Percentiles rank a stretch among this genome's conserved stretches.
Evolutionary conservation across 306 rosid species (phyloP).

Genomic region (Chamaecrista fasciculata): DNA sequence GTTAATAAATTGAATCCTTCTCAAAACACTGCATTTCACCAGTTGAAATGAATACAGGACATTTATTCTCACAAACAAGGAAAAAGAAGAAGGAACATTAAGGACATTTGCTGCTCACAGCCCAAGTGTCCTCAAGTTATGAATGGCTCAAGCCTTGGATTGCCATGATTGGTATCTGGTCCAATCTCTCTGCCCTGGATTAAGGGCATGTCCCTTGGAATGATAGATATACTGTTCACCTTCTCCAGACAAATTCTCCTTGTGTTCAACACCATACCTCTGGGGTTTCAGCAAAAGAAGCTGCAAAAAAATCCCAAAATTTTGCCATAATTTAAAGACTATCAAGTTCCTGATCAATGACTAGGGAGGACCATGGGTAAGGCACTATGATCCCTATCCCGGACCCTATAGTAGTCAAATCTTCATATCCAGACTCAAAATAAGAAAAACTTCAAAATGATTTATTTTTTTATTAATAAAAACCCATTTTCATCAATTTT

Average conservation of each 20-base stretch:
- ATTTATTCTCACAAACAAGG: conserved; percentile 17
- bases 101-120: conserved; percentile 21
- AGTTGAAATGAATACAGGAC: conserved; percentile 20
- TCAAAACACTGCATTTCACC: conserved; percentile 13
- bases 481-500: too few species aligned
- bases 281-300: conserved; percentile 83
- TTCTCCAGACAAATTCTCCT: conserved; percentile 84
- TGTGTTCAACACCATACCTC: conserved; percentile 84
- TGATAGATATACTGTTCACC: conserved; percentile 87
- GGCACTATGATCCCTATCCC: too few species aligned
- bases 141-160: conserved; percentile 50
- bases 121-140: background rate
- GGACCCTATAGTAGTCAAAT: too few species aligned
- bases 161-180: conserved; percentile 93
- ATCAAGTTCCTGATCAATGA: conserved; percentile 1
- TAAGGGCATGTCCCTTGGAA: conserved; percentile 93
- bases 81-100: conserved; percentile 1
- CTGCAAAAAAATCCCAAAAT: conserved; percentile 50
- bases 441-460: too few species aligned
- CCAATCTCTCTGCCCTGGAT: conserved; percentile 95
- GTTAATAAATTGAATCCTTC: background rate
- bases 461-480: too few species aligned
- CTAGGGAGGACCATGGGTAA: too few species aligned
- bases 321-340: conserved; percentile 8
- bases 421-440: too few species aligned